Conservation (phyloP, 2,329 filamentous ascomycete species). For the Curvularia eragrostidis region DNA sequence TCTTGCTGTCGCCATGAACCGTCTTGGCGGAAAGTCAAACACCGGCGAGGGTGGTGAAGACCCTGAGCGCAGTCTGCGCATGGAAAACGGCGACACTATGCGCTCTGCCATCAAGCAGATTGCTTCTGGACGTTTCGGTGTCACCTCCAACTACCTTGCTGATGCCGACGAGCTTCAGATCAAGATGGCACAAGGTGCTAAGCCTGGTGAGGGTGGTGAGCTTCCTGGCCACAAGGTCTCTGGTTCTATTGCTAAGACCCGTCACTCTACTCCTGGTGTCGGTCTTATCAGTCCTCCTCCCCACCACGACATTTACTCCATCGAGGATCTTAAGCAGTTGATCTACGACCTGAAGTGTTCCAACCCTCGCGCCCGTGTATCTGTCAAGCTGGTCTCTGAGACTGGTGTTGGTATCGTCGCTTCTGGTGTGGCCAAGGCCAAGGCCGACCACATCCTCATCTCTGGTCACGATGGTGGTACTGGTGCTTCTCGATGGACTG, state of each 20-base stretch:
- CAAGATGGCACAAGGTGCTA: conserved; percentile 99
- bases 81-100: conserved; percentile 96
- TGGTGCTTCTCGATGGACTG: conserved; percentile 95
- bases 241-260: conserved; percentile 88
- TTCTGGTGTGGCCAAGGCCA: conserved; percentile 95
- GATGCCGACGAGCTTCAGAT: conserved; percentile 97
- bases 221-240: conserved; percentile 97
- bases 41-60: conserved; percentile 98
- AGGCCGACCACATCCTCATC: conserved; percentile 95
- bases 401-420: conserved; percentile 97
- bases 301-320: conserved; percentile 98
- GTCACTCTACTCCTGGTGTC: conserved; percentile 95
- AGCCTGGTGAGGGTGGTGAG: conserved; percentile 97
- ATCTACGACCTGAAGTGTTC: conserved; percentile 98
- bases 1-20: conserved; percentile 94
- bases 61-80: conserved; percentile 81
- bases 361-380: conserved; percentile 88
- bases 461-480: conserved; percentile 97
- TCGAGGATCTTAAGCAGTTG: conserved; percentile 95
- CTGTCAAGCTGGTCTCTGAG: conserved; percentile 97
- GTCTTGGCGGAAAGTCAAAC: conserved; percentile 95
- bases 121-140: conserved; percentile 93
- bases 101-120: conserved; percentile 97
- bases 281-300: conserved; percentile 95
- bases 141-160: conserved; percentile 91